Evolutionary conservation across 1,284 basidiomycete species (phyloP).

Genomic region (Heterobasidion parviporum): DNA sequence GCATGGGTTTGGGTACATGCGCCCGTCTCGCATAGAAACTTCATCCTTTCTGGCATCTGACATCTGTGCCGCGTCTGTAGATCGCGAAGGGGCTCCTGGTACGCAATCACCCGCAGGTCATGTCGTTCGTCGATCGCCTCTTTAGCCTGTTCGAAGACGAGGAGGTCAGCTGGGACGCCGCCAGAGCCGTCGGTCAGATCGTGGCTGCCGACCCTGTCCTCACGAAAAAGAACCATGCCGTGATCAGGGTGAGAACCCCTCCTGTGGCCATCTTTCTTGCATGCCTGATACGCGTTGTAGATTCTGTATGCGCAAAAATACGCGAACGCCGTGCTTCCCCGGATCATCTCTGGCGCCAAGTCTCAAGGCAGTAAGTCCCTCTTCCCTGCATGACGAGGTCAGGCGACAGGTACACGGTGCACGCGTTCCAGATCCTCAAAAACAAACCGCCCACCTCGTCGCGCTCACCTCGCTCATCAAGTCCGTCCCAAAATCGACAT

Average conservation of each 20-base stretch:
- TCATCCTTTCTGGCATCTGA: neutral
- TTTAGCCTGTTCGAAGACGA: conserved; percentile 63
- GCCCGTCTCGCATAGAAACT: neutral
- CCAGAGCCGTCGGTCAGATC: conserved; percentile 63
- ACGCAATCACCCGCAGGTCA: conserved; percentile 54
- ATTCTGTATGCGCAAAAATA: conserved; percentile 83
- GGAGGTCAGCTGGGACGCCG: conserved; percentile 58
- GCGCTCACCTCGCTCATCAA: conserved; percentile 81
- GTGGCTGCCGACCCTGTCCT: conserved; percentile 53
- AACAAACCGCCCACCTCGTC: conserved; percentile 71
- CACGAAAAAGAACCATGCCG: conserved; percentile 69
- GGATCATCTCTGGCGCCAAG: conserved; percentile 58
- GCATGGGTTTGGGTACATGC: conserved; percentile 66
- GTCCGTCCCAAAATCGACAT: conserved; percentile 71
- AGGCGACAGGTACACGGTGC: neutral
- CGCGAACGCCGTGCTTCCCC: conserved; percentile 68
- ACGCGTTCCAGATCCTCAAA: conserved; percentile 28
- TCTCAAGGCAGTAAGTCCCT: conserved; percentile 30
- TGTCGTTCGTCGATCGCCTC: conserved; percentile 52
- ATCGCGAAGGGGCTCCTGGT: conserved; percentile 75
- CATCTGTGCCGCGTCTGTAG: conserved; percentile 28
- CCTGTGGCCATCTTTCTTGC: neutral
- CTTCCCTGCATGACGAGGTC: neutral
- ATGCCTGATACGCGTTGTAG: conserved; percentile 29
- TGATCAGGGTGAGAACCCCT: conserved; percentile 51